These are phyloP conservation scores for Vitis cinerea DNA, from an alignment of 164 flowering plant genomes.

Conservation along the genomic window DNA sequence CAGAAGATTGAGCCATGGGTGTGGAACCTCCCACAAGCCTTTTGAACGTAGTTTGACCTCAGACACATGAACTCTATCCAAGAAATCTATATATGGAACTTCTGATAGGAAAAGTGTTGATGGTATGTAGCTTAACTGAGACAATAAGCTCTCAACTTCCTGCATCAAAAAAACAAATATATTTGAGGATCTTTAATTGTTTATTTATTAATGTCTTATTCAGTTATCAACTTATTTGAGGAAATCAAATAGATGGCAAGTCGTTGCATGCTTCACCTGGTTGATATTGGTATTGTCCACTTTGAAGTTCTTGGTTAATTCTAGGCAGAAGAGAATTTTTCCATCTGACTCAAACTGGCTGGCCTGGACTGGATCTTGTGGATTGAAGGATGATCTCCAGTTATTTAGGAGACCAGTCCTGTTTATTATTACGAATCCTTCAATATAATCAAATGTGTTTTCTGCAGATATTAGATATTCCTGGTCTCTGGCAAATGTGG, in stretches of 20 bases:
- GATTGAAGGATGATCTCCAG: constrained; percentile 57
- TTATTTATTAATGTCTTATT: background rate
- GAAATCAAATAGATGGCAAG: background rate
- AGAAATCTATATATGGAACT: constrained; percentile 47
- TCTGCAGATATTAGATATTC: constrained; percentile 48
- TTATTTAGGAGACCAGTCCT: constrained; percentile 48
- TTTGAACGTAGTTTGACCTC: constrained; percentile 48
- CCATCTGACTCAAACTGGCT: constrained; percentile 51
- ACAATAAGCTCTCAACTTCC: constrained; percentile 42
- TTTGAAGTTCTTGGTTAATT: constrained; percentile 51
- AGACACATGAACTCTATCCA: constrained; percentile 58
- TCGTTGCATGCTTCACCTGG: constrained; percentile 28
- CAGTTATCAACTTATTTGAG: background rate
- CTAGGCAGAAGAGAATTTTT: constrained; percentile 49
- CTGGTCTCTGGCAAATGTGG: constrained; percentile 49
- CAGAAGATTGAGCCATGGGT: constrained; percentile 54
- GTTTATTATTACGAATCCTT: constrained; percentile 59
- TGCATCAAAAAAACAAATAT: constrained; percentile 19
- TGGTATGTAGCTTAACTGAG: constrained; percentile 35
- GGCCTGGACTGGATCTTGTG: constrained; percentile 52
- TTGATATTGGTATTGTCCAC: constrained; percentile 23
- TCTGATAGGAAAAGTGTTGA: constrained; percentile 49
- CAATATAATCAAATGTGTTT: constrained; percentile 50
- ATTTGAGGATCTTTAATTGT: background rate
- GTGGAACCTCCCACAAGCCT: constrained; percentile 66